A percentile compares a stretch with the other conserved stretches of the same genome.
These are phyloP conservation scores for Euptelea pleiosperma DNA, from an alignment of 164 flowering plant species.

Conservation along the genomic window DNA sequence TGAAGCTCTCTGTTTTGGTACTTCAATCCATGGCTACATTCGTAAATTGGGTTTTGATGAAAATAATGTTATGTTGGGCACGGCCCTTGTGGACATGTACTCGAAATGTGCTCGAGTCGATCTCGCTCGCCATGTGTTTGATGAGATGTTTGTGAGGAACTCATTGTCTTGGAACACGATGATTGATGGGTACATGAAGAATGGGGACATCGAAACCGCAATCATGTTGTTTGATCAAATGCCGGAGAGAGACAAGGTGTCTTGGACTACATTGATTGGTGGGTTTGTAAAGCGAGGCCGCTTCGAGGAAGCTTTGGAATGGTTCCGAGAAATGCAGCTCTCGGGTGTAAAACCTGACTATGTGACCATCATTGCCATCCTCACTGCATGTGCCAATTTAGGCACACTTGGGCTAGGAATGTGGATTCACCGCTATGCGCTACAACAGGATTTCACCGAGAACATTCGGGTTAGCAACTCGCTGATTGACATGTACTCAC, in stretches of 20 bases:
- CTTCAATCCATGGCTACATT: constrained; percentile 41
- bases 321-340: constrained; percentile 50
- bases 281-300: constrained; percentile 48
- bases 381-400: constrained; percentile 54
- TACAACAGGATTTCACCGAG: constrained; percentile 22
- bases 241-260: constrained; percentile 51
- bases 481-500: constrained; percentile 58
- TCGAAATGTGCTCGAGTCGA: constrained; percentile 34
- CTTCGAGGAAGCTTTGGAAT: constrained; percentile 43
- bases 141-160: constrained; percentile 40
- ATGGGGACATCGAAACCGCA: constrained; percentile 36
- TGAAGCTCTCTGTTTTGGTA: constrained; percentile 19
- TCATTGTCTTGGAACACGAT: constrained; percentile 58
- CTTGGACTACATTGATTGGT: constrained; percentile 58
- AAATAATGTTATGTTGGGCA: constrained; percentile 49
- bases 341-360: constrained; percentile 51
- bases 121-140: constrained; percentile 41
- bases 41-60: constrained; percentile 41
- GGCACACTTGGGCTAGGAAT: constrained; percentile 49
- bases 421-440: constrained; percentile 45
- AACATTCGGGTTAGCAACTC: constrained; percentile 45
- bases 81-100: constrained; percentile 49
- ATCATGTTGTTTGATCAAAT: constrained; percentile 49
- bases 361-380: constrained; percentile 48
- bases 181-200: constrained; percentile 63